Evolutionary conservation across 2,329 filamentous ascomycete genomes (phyloP).

Genomic region (Parastagonospora avenae): DNA sequence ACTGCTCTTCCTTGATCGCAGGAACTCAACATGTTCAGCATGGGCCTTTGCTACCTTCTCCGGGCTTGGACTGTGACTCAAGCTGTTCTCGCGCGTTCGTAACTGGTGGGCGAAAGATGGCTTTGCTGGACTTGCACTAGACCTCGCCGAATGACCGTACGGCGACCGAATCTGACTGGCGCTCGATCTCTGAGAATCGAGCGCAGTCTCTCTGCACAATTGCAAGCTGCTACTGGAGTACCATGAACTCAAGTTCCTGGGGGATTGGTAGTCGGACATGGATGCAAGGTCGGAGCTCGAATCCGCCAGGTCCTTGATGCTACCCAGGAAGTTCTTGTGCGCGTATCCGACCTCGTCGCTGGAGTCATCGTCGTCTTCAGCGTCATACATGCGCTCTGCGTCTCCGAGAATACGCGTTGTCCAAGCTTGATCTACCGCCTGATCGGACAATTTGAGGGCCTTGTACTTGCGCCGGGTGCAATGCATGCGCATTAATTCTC

Average conservation of each 20-base stretch:
- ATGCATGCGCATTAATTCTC: slow-evolving; percentile 13
- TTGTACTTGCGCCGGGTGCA: slow-evolving; percentile 7
- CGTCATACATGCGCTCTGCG: slow-evolving; percentile 3
- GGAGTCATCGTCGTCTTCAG: not conserved
- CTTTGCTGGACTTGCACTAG: not conserved
- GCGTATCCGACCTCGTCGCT: slow-evolving; percentile 13
- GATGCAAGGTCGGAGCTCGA: slow-evolving; percentile 3
- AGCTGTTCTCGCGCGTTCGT: too few relatives aligned
- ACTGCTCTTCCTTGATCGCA: not conserved
- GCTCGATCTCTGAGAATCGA: not conserved
- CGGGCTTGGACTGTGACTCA: too few relatives aligned
- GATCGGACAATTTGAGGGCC: slow-evolving; percentile 1
- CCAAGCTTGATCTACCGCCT: slow-evolving; percentile 18
- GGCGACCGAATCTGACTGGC: not conserved
- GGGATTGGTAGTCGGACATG: not conserved
- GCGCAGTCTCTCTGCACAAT: not conserved
- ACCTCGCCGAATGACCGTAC: not conserved
- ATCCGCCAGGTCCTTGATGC: slow-evolving; percentile 10
- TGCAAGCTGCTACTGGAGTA: not conserved
- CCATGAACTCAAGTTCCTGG: not conserved
- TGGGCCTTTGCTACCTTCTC: not conserved
- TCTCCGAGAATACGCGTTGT: slow-evolving; percentile 17
- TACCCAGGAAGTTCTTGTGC: slow-evolving; percentile 20
- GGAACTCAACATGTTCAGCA: not conserved
- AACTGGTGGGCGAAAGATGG: not conserved